Evolutionary conservation across 2,329 filamentous ascomycete genomes (phyloP).

Genomic region (Scedosporium dehoogii): DNA sequence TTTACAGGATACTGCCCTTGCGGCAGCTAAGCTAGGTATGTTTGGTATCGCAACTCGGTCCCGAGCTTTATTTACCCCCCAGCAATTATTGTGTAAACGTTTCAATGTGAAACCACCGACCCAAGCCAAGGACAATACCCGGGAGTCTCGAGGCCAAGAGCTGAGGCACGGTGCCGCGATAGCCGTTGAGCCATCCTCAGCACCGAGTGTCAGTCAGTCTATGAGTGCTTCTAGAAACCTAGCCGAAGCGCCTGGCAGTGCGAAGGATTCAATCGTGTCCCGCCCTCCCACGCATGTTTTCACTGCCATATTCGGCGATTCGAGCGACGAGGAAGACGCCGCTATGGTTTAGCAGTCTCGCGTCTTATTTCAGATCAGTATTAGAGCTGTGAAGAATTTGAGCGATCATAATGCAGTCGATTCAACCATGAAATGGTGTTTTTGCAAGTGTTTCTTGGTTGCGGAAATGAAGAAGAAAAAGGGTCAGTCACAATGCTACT

Average conservation of each 20-base stretch:
- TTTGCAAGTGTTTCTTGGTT: no score
- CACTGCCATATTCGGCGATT: constrained; percentile 10
- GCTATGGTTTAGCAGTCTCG: background rate
- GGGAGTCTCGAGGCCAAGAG: background rate
- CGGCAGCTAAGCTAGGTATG: constrained; percentile 85
- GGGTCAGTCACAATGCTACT: no score
- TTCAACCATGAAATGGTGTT: no score
- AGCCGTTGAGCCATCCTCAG: background rate
- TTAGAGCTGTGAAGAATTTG: no score
- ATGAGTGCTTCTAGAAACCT: background rate
- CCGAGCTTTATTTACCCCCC: constrained; percentile 16
- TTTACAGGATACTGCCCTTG: constrained; percentile 60
- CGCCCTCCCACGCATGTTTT: constrained; percentile 10
- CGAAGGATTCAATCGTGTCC: background rate
- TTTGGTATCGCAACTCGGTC: constrained; percentile 46
- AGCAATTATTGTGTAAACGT: constrained; percentile 80
- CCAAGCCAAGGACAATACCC: constrained; percentile 25
- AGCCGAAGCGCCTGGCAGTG: background rate
- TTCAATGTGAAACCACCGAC: constrained; percentile 78
- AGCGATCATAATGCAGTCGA: no score
- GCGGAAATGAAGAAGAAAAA: no score
- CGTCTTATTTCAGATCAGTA: no score
- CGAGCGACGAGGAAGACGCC: constrained; percentile 4
- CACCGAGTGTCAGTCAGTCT: background rate
- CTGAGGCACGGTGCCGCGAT: no score